These are phyloP conservation scores for Saccharomyces hybrid DNA, from an alignment of 1,139 yeast genomes.

Conservation along the genomic window DNA sequence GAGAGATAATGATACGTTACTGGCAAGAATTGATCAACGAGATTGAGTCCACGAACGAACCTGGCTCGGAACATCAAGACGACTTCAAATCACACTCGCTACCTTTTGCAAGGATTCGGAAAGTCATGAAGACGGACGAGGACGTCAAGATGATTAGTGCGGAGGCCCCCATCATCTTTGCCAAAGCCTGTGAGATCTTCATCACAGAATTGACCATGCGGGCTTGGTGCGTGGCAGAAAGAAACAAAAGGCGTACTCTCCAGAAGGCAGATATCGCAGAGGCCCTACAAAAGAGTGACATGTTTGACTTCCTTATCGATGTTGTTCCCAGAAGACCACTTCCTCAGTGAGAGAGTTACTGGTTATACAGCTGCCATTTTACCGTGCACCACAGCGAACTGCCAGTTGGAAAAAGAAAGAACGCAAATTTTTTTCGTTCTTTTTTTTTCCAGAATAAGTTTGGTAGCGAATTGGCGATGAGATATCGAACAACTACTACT, in stretches of 20 bases:
- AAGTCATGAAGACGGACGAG: constrained; percentile 95
- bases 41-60: constrained; percentile 48
- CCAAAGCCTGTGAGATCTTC: constrained; percentile 95
- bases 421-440: neutral
- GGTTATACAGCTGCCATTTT: neutral
- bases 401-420: neutral
- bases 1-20: constrained; percentile 86
- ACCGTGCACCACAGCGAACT: neutral
- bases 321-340: constrained; percentile 64
- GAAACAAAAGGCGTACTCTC: constrained; percentile 83
- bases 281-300: constrained; percentile 87
- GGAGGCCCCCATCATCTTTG: constrained; percentile 94
- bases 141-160: constrained; percentile 97
- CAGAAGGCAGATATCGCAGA: constrained; percentile 94
- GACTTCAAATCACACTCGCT: constrained; percentile 91
- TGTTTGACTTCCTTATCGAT: constrained; percentile 94
- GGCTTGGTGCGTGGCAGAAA: constrained; percentile 98
- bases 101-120: constrained; percentile 87
- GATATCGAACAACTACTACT: neutral
- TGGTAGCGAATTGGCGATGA: neutral
- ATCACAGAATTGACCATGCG: constrained; percentile 96
- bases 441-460: neutral
- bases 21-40: constrained; percentile 95
- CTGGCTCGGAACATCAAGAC: constrained; percentile 26
- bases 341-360: neutral